These are phyloP conservation scores for Sugiyamaella sp. DNA, from an alignment of 1,139 yeast genomes.

Conservation along the genomic window DNA sequence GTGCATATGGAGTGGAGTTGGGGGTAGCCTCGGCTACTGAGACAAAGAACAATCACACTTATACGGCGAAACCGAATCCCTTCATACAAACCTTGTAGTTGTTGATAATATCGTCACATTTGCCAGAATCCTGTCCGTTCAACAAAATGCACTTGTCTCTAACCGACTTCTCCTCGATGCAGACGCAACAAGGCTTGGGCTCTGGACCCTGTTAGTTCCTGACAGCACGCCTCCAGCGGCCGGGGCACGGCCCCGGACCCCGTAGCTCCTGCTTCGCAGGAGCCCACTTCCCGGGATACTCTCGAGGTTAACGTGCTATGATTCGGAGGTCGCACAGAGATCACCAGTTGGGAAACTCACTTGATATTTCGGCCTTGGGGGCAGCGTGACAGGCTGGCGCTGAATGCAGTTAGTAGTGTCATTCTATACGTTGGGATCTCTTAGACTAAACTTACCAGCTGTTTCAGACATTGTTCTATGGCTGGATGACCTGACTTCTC, in stretches of 20 bases:
- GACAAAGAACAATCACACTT: constrained; percentile 19
- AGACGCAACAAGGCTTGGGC: constrained; percentile 97
- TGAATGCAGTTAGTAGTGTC: constrained; percentile 2
- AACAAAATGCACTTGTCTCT: constrained; percentile 86
- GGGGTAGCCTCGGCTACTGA: too few relatives aligned
- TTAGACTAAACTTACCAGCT: constrained; percentile 10
- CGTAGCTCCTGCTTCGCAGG: too few relatives aligned
- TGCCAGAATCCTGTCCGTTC: constrained; percentile 82
- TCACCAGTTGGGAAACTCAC: constrained; percentile 4
- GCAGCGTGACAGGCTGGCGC: constrained; percentile 18
- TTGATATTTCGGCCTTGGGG: constrained; percentile 12
- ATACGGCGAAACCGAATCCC: constrained; percentile 76
- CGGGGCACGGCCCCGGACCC: too few relatives aligned
- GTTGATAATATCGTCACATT: constrained; percentile 71
- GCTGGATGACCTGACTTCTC: background rate
- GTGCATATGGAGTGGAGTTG: too few relatives aligned
- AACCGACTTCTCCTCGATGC: constrained; percentile 77
- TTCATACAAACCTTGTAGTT: constrained; percentile 88
- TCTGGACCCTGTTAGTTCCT: constrained; percentile 35
- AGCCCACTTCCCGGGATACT: too few relatives aligned
- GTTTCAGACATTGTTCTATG: constrained; percentile 3
- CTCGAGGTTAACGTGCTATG: background rate
- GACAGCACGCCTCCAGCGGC: background rate
- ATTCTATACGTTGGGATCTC: too few relatives aligned
- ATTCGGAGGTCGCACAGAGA: background rate